Conservation (phyloP, 257 asterid genomes). For the Oldenlandia corymbosa region DNA sequence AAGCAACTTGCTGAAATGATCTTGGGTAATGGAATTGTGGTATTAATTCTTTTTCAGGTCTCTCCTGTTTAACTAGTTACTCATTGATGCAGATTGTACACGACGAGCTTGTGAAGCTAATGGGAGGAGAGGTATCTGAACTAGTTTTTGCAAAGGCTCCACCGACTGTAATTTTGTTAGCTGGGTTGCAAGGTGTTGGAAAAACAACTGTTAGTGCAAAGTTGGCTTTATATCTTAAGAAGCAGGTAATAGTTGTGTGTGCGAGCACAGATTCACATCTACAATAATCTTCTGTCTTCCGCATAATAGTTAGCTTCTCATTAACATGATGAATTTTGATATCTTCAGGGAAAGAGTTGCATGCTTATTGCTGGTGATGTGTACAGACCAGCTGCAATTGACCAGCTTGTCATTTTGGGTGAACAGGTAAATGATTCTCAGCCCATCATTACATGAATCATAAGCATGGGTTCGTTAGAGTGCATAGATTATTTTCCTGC, state of each 20-base stretch:
- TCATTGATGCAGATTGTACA: conserved; percentile 52
- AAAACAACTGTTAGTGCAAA: conserved; percentile 98
- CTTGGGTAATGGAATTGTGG: neutral
- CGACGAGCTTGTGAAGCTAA: conserved; percentile 83
- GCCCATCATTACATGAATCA: neutral
- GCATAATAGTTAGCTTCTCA: conserved; percentile 13
- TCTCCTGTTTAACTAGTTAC: neutral
- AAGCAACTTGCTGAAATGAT: neutral
- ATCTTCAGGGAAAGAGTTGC: conserved; percentile 84
- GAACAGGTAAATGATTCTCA: conserved; percentile 30
- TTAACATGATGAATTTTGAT: conserved; percentile 21
- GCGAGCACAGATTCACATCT: conserved; percentile 13
- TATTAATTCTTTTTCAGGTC: neutral
- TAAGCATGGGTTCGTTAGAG: neutral
- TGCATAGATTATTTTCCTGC: neutral
- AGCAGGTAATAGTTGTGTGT: conserved; percentile 46
- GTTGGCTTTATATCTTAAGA: conserved; percentile 87
- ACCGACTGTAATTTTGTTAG: conserved; percentile 86
- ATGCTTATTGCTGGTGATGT: conserved; percentile 98
- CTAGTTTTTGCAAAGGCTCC: conserved; percentile 65
- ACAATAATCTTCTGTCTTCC: neutral
- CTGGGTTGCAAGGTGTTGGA: conserved; percentile 99
- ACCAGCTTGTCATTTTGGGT: conserved; percentile 86
- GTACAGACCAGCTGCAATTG: conserved; percentile 98
- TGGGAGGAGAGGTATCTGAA: conserved; percentile 98